Percentiles rank a stretch among this genome's conserved stretches.
Conservation (phyloP, 2,329 filamentous ascomycete species). For the Fusarium veterinarium region DNA sequence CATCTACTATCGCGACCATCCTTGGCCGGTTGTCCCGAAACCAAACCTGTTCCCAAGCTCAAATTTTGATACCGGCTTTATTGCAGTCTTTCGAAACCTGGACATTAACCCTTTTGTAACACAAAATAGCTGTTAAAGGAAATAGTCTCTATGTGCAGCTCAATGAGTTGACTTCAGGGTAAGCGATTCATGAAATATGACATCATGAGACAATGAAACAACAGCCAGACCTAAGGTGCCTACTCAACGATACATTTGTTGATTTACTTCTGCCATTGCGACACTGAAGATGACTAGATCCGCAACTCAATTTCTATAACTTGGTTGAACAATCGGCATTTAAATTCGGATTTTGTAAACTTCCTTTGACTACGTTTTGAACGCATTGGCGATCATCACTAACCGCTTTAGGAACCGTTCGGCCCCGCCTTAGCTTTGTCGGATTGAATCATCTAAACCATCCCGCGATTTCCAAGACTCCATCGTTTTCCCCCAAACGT, state of each 20-base stretch:
- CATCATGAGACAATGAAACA: neutral
- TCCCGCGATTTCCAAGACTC: neutral
- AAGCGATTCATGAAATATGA: neutral
- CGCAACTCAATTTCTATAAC: neutral
- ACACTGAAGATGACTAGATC: too few relatives aligned
- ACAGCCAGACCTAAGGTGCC: too few relatives aligned
- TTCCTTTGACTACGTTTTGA: neutral
- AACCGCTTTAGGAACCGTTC: neutral
- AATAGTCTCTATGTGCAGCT: neutral
- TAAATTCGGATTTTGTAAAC: neutral
- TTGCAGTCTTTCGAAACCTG: neutral
- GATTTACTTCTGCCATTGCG: too few relatives aligned
- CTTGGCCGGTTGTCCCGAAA: accelerated
- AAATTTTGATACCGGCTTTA: neutral
- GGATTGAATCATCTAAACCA: constrained; percentile 1
- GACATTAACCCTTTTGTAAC: neutral
- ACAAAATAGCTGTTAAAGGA: accelerated
- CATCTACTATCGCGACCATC: accelerated
- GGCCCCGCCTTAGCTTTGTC: constrained; percentile 20
- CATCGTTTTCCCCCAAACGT: neutral
- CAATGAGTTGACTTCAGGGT: neutral
- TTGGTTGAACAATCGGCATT: neutral
- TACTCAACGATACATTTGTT: neutral
- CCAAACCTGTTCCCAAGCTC: neutral
- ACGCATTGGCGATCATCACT: neutral